Percentiles rank a stretch among this genome's conserved stretches.
These are phyloP conservation scores for Populus deltoides DNA, from an alignment of 345 rosid species.

Conservation along the genomic window DNA sequence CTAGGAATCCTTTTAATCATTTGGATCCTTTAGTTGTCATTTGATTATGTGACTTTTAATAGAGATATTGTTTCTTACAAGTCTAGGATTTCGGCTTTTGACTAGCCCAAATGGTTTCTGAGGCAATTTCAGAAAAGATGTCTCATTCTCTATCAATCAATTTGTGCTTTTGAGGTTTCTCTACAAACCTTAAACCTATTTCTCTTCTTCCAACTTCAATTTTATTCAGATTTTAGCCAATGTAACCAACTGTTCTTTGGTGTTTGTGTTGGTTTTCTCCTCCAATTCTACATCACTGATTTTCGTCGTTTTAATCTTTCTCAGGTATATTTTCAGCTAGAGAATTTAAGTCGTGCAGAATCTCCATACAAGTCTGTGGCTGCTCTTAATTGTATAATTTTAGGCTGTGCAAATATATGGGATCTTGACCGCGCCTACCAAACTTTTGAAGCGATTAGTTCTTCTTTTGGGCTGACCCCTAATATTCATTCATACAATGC, in stretches of 20 bases:
- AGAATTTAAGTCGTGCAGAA: constrained; percentile 63
- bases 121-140: too few species aligned
- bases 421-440: constrained; percentile 93
- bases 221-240: background rate
- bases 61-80: too few species aligned
- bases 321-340: constrained; percentile 90
- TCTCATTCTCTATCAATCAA: too few species aligned
- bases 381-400: constrained; percentile 84
- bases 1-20: too few species aligned
- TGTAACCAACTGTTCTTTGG: background rate
- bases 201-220: too few species aligned
- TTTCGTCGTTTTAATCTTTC: background rate
- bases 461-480: constrained; percentile 72
- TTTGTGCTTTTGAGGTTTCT: too few species aligned
- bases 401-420: constrained; percentile 95
- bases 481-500: constrained; percentile 86
- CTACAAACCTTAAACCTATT: too few species aligned
- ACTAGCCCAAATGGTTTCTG: too few species aligned
- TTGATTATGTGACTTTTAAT: too few species aligned
- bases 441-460: constrained; percentile 84
- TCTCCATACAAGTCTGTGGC: constrained; percentile 88
- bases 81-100: too few species aligned
- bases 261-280: background rate
- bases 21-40: too few species aligned
- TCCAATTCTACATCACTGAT: background rate